Evolutionary conservation across 139 green algal genomes (phyloP).

Genomic region (Auxenochlorella pyrenoidosa): DNA sequence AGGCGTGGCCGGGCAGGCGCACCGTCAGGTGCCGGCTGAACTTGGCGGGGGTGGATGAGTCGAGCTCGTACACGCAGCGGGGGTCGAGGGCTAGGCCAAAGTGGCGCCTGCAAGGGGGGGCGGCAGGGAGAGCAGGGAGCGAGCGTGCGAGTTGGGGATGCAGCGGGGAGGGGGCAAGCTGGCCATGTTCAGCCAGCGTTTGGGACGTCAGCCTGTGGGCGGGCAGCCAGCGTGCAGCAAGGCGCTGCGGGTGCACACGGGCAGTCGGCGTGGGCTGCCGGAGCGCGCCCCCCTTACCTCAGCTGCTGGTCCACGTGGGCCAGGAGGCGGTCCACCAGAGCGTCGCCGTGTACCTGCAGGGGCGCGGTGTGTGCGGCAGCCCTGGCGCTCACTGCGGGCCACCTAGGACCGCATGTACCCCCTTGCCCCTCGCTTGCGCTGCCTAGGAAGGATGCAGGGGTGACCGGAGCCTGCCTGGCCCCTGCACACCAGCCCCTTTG

Average conservation of each 20-base stretch:
- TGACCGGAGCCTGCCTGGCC: too few relatives aligned
- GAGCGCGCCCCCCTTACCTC: constrained; percentile 9
- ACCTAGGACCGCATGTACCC: too few relatives aligned
- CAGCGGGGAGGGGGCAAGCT: too few relatives aligned
- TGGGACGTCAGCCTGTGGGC: too few relatives aligned
- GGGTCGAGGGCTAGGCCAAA: constrained; percentile 22
- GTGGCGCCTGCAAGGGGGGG: neutral
- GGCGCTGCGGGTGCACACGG: neutral
- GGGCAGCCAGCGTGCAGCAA: too few relatives aligned
- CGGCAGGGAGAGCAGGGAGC: neutral
- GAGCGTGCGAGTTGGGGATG: neutral
- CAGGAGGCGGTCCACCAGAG: constrained; percentile 71
- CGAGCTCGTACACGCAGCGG: constrained; percentile 74
- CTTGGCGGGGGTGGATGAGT: constrained; percentile 77
- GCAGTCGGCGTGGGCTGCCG: neutral
- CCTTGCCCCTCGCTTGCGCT: too few relatives aligned
- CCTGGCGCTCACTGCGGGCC: neutral
- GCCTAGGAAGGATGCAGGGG: too few relatives aligned
- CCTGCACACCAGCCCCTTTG: too few relatives aligned
- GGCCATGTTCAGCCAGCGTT: too few relatives aligned
- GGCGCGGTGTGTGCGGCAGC: neutral
- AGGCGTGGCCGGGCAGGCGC: constrained; percentile 66
- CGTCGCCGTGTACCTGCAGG: constrained; percentile 56
- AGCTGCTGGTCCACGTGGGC: constrained; percentile 37
- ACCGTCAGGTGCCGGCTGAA: constrained; percentile 85